Percentiles rank a stretch among this genome's conserved stretches.
Conservation (phyloP, 2,329 filamentous ascomycete species). For the Sporothrix variecibatus region DNA sequence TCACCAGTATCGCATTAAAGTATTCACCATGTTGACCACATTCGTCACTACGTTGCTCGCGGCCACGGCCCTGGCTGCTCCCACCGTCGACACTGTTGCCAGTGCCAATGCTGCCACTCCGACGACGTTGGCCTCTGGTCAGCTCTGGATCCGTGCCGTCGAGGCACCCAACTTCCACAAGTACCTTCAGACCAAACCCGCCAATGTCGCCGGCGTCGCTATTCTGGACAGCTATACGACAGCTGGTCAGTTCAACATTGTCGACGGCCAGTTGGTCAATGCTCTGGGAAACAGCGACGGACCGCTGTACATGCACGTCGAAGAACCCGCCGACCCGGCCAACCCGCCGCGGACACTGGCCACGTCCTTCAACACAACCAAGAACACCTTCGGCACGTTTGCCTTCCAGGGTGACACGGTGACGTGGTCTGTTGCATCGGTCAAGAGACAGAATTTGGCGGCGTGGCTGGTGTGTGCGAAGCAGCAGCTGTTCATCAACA, state of each 20-base stretch:
- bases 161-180: slow-evolving; percentile 59
- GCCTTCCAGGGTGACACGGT: slow-evolving; percentile 60
- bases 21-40: neutral
- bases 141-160: slow-evolving; percentile 61
- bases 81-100: neutral
- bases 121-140: slow-evolving; percentile 51
- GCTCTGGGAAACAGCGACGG: slow-evolving; percentile 43
- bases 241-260: slow-evolving; percentile 60
- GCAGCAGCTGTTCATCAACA: slow-evolving; percentile 57
- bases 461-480: slow-evolving; percentile 61
- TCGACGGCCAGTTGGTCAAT: slow-evolving; percentile 57
- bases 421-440: slow-evolving; percentile 52
- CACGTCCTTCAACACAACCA: slow-evolving; percentile 52
- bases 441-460: slow-evolving; percentile 55
- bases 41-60: neutral
- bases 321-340: slow-evolving; percentile 46
- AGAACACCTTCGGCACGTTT: slow-evolving; percentile 59
- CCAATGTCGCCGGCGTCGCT: slow-evolving; percentile 49
- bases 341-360: slow-evolving; percentile 47
- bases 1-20: neutral
- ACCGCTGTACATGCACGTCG: slow-evolving; percentile 51
- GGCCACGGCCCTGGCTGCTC: neutral
- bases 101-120: slow-evolving; percentile 31
- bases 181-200: slow-evolving; percentile 53
- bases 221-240: slow-evolving; percentile 53